Evolutionary conservation across 345 rosid genomes (phyloP).

Genomic region (Citropsis articulata): DNA sequence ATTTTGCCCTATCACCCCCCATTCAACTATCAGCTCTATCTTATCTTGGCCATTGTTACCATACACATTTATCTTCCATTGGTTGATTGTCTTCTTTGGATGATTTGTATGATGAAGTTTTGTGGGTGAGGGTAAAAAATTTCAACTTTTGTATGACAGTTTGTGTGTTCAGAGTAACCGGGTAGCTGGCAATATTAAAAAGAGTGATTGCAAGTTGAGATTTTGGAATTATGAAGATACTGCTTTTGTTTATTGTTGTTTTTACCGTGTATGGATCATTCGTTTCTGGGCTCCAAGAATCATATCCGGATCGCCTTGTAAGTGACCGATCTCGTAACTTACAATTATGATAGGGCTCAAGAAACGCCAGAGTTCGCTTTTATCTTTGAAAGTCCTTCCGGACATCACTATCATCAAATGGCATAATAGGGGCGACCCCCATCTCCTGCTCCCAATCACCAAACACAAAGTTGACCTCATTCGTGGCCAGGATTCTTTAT

Average conservation of each 20-base stretch:
- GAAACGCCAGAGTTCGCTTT: no score
- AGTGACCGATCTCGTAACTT: constrained; percentile 23
- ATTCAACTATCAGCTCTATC: no score
- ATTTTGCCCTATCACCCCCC: no score
- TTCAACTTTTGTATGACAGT: constrained; percentile 1
- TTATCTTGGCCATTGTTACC: no score
- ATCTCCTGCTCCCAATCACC: no score
- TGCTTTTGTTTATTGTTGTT: constrained; percentile 20
- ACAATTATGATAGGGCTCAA: constrained; percentile 57
- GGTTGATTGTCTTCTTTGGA: neutral
- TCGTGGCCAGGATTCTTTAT: no score
- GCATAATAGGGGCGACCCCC: no score
- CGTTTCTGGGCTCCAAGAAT: constrained; percentile 18
- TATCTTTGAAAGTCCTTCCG: no score
- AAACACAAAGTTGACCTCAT: no score
- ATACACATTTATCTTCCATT: no score
- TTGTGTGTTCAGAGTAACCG: neutral
- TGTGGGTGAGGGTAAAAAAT: neutral
- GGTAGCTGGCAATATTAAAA: constrained; percentile 11
- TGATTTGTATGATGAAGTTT: constrained; percentile 8
- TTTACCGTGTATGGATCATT: constrained; percentile 25
- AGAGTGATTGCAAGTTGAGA: constrained; percentile 1
- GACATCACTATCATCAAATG: no score
- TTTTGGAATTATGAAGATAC: constrained; percentile 28
- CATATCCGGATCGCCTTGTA: constrained; percentile 13